Evolutionary conservation across 148 eudicot genomes (phyloP), one percentile per base, ranked within the genome.

Genomic region (Rhododendron vialii): DNA sequence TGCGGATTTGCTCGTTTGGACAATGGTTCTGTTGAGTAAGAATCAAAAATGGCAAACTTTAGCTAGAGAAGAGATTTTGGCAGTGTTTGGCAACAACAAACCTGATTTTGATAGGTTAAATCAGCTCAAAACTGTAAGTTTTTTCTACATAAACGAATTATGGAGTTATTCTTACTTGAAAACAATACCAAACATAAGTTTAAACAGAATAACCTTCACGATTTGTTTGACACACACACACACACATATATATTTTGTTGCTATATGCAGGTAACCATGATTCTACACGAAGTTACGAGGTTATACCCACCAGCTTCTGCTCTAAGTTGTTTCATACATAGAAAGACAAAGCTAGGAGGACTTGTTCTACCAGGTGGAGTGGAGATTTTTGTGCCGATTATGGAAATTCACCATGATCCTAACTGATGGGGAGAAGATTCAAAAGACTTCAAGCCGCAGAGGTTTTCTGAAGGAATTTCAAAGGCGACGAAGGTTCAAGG

Each of bases 401-500:
- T 90, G 2, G 17, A 33, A 14, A 85, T 85, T 17, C 95, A 93
- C 13, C 87, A 84, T 0, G 91, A 93, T 43, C 90, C 85, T 1
- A 82, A 86, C 65, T 36, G 90, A 13, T 94, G 95, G 97, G 97
- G 97, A 1, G 90, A 93, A 13, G 92, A 94, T 73, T 92, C 88
- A 3, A 61, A 41, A 0, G 92, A 92, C 79, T 93, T 94, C 86
- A 92, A 91, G 10, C 98, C 94, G 5, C 89, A 92, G 55, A 87
- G 94, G 28, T 94, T 93, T 81, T 89, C 92, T 0, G 88, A 87
- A 78, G 98, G 98, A 3, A 83, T 92, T 73, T 26, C 87, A 0
- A 87, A 88, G 22, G 97, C 94, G 12, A 61, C 91, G 1, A 91
- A 74, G 36, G 87, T 85, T 2, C 89, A 86, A 26, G 80, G 61